These are phyloP conservation scores for Apiotrichum laibachii DNA, from an alignment of 1,284 basidiomycete species.

Conservation along the genomic window DNA sequence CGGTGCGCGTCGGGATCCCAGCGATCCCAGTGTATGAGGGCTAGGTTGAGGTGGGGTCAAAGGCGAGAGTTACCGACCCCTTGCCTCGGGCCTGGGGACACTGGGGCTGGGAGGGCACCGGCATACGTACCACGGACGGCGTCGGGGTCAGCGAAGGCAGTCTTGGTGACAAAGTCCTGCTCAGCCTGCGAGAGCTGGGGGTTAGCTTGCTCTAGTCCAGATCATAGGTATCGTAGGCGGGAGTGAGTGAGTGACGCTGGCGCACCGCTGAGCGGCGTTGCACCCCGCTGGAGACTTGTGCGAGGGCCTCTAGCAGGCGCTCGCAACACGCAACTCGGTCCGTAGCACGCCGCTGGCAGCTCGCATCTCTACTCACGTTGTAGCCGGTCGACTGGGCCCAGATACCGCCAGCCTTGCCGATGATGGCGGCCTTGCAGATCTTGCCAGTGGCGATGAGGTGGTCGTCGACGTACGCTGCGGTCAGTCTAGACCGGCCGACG, in stretches of 20 bases:
- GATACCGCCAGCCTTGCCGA: constrained; percentile 79
- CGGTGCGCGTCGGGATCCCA: not conserved
- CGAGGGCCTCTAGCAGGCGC: too few relatives aligned
- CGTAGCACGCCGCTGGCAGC: not conserved
- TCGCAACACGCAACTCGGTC: not conserved
- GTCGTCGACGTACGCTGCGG: constrained; percentile 77
- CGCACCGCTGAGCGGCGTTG: too few relatives aligned
- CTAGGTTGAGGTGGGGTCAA: too few relatives aligned
- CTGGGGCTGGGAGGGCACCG: too few relatives aligned
- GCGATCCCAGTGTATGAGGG: constrained; percentile 23
- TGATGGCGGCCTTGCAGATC: constrained; percentile 74
- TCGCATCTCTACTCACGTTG: constrained; percentile 58
- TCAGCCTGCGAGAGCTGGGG: constrained; percentile 69
- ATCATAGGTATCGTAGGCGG: too few relatives aligned
- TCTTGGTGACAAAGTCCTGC: constrained; percentile 63
- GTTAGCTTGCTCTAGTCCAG: constrained; percentile 8
- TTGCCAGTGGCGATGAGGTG: constrained; percentile 77
- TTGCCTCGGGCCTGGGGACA: too few relatives aligned
- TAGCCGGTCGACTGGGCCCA: constrained; percentile 80
- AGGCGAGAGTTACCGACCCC: too few relatives aligned
- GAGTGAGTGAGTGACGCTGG: not conserved
- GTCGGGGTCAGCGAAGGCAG: constrained; percentile 57
- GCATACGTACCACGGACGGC: constrained; percentile 52
- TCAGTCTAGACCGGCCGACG: not conserved
- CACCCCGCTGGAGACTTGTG: too few relatives aligned